Evolutionary conservation across 176 grass and related monocot species (phyloP).

Genomic region (Raddia distichophylla): DNA sequence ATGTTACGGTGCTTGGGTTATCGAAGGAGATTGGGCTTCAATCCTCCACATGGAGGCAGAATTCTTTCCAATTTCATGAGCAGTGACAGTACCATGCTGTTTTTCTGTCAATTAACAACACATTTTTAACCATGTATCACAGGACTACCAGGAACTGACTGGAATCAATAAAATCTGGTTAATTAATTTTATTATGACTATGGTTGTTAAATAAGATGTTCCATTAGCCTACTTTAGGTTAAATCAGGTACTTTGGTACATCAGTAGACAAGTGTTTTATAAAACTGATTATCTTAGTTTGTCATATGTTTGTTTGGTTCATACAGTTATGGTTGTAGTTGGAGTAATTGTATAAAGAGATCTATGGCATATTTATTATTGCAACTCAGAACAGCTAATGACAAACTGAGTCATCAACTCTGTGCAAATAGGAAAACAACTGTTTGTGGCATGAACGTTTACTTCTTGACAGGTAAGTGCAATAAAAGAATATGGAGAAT

Average conservation of each 20-base stretch:
- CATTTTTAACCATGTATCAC: neutral
- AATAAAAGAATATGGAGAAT: too few species aligned
- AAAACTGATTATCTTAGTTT: neutral
- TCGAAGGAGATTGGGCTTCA: too few species aligned
- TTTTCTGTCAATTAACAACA: neutral
- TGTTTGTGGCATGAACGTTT: neutral
- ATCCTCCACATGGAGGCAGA: too few species aligned
- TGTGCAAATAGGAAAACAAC: neutral
- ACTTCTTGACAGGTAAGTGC: neutral
- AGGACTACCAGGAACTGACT: neutral
- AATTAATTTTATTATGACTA: neutral
- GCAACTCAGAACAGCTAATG: neutral
- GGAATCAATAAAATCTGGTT: neutral
- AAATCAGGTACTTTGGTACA: neutral
- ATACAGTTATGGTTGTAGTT: neutral
- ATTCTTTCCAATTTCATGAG: too few species aligned
- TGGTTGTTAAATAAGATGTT: neutral
- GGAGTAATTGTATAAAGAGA: neutral
- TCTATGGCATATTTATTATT: neutral
- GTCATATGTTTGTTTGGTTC: neutral
- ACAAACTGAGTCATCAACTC: neutral
- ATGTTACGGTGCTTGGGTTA: too few species aligned
- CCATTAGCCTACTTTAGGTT: neutral
- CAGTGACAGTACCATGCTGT: neutral
- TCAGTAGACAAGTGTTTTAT: neutral